phyloP scores from a whole-genome alignment of 441 rosid species.

The Gossypium davidsonii region DNA sequence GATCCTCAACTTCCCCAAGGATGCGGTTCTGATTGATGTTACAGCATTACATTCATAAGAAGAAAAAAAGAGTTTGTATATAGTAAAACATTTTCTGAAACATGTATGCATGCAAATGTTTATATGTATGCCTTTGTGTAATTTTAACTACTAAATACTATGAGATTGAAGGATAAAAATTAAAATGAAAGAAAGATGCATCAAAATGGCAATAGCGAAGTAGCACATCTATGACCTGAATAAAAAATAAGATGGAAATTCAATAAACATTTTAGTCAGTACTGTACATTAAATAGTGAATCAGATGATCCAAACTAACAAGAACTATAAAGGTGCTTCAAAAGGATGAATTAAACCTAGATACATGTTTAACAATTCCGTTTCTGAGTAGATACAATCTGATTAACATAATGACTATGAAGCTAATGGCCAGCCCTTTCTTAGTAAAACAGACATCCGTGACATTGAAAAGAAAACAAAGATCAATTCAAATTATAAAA shows the following conservation, averaged over 20 bases:
- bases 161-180: background rate
- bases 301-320: background rate
- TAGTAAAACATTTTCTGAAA: background rate
- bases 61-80: background rate
- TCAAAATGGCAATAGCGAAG: background rate
- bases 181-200: constrained; percentile 3
- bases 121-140: background rate
- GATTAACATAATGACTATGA: background rate
- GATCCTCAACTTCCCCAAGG: constrained; percentile 80
- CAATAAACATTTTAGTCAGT: background rate
- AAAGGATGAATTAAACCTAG: background rate
- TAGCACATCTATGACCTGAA: background rate
- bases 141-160: background rate
- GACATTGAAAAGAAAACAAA: background rate
- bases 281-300: background rate
- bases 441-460: background rate
- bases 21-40: constrained; percentile 68
- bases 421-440: background rate
- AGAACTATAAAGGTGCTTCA: background rate
- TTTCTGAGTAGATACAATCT: constrained; percentile 11
- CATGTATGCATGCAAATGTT: background rate
- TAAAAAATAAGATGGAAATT: background rate
- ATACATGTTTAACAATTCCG: background rate
- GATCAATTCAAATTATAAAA: background rate
- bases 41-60: constrained; percentile 3